Base-by-base conservation (phyloP, 331 rosid species). In the Quercus lobata region DNA sequence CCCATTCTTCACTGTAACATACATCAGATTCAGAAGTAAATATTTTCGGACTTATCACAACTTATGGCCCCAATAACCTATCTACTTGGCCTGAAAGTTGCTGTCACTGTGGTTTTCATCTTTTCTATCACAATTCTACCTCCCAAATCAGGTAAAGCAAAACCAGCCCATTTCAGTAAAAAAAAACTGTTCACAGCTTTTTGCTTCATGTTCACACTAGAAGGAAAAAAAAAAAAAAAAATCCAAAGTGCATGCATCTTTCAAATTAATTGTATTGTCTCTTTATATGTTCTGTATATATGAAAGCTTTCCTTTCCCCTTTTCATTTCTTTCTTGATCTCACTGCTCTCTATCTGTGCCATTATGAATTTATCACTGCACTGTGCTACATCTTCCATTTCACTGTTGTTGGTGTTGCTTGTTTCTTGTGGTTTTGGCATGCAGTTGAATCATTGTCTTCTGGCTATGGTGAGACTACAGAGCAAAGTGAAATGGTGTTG, bases 41-140 rank as follows among this genome's bases (percentile, higher is more conserved):
- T 21, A 41, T 62, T 75, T 54, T 55, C 73, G 19, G 27, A 41
- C 19, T 21, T 15, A 62, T 65, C 63, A 17, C 66, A 63, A 79
- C 76, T 79, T 71, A 89, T 90, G 93, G 87, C 89, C 78, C 71
- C 87, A 76, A 84, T 41, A 76, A 78, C 86, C 78, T 80, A 78
- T 82, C 84, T 72, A 65, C 89, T 55, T 60, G 61, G 78, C 73
- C 82, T 87, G 82, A 91, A 52, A 22, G 74, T 74, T 54, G 55
- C 85, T 41, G n/a, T 86, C 86, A 82, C 92, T 82, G 84, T 89
- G 80, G 83, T 75, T 84, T 86, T 86, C 91, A 81, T 94, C 86
- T 68, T 87, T 85, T 86, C 76, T 80, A 86, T 94, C 81, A 56
- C 85, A 34, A 0, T 89, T 76, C 84, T 82, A 60, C 89, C 85